Evolutionary conservation across 1,284 basidiomycete species (phyloP).

Genomic region (Phylloporus sp.): DNA sequence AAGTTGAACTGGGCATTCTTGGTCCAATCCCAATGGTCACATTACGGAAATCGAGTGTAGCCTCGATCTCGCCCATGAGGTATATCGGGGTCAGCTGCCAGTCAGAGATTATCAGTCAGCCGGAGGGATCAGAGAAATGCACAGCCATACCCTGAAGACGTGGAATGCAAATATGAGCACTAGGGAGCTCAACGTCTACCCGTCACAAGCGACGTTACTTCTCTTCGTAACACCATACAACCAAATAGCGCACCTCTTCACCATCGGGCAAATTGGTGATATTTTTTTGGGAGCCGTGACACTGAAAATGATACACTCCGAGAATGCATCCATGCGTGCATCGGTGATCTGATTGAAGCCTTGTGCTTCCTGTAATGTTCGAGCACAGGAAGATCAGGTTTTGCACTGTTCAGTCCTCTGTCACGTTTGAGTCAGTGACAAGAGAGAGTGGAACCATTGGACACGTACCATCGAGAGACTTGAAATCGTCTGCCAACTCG

Average conservation of each 20-base stretch:
- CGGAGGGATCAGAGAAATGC: neutral
- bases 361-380: constrained; percentile 92
- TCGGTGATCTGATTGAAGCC: constrained; percentile 87
- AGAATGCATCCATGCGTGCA: constrained; percentile 94
- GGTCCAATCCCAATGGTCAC: constrained; percentile 85
- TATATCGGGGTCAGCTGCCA: no score
- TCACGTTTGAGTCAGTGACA: neutral
- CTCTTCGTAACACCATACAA: neutral
- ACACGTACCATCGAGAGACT: constrained; percentile 81
- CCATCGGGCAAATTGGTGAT: constrained; percentile 98
- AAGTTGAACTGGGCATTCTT: no score
- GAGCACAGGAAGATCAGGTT: constrained; percentile 88
- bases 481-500: constrained; percentile 79
- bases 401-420: constrained; percentile 85
- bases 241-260: constrained; percentile 73
- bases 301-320: constrained; percentile 96
- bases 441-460: neutral
- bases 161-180: constrained; percentile 97
- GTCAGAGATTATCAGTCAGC: neutral
- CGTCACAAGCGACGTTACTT: constrained; percentile 1
- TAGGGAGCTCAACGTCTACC: constrained; percentile 89
- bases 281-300: constrained; percentile 99
- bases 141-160: constrained; percentile 72
- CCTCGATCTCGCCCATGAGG: constrained; percentile 87
- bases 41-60: constrained; percentile 96